A percentile compares a stretch with the other conserved stretches of the same genome.
phyloP scores from a whole-genome alignment of 2,329 filamentous ascomycete species.

The Stagonosporopsis chrysanthemi region DNA sequence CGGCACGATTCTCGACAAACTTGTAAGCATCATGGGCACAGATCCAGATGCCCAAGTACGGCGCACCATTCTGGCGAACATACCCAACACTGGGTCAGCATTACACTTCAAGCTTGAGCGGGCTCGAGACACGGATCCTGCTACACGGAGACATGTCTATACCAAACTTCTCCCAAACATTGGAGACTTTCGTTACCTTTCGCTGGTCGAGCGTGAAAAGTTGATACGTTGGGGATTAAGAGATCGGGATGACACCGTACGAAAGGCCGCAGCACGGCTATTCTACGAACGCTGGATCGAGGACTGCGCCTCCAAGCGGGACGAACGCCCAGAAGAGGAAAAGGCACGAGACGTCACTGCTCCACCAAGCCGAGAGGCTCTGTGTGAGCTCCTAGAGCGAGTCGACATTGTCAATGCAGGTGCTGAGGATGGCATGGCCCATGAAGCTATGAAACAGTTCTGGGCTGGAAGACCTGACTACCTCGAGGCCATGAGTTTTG shows the following conservation, averaged over 20 bases:
- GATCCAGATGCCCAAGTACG: conserved; percentile 94
- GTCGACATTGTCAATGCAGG: conserved; percentile 93
- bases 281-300: conserved; percentile 99
- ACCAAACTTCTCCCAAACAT: conserved; percentile 84
- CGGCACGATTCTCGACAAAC: conserved; percentile 78
- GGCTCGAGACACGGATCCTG: conserved; percentile 85
- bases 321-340: conserved; percentile 65
- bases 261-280: conserved; percentile 86
- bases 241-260: conserved; percentile 91
- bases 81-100: conserved; percentile 84
- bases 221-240: conserved; percentile 92
- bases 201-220: conserved; percentile 93
- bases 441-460: conserved; percentile 94
- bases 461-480: conserved; percentile 93
- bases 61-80: conserved; percentile 83
- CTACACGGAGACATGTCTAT: conserved; percentile 85
- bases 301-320: conserved; percentile 77
- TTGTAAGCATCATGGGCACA: conserved; percentile 88
- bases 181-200: conserved; percentile 93
- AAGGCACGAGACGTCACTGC: conserved; percentile 54
- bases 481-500: conserved; percentile 73
- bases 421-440: conserved; percentile 85
- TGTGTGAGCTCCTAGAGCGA: conserved; percentile 89
- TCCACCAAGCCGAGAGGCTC: conserved; percentile 72
- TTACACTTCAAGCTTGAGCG: conserved; percentile 88